These are phyloP conservation scores for Stropharia rugosoannulata DNA, from an alignment of 768 basidiomycete species.

Conservation along the genomic window DNA sequence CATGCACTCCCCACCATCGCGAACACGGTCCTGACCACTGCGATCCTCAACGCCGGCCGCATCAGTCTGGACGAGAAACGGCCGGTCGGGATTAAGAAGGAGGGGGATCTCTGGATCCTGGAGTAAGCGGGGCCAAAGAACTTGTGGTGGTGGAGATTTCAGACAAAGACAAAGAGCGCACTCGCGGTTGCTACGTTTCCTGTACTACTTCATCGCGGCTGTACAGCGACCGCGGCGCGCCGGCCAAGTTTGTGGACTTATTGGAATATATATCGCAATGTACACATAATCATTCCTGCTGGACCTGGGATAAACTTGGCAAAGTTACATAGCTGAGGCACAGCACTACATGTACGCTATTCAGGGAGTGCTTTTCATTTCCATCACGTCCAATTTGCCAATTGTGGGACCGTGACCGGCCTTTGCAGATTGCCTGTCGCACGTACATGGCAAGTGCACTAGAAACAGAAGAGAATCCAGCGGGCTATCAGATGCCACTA, in stretches of 20 bases:
- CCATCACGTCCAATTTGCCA: neutral
- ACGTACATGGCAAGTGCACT: neutral
- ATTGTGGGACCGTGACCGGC: neutral
- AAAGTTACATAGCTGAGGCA: too few relatives aligned
- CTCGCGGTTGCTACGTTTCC: slow-evolving; percentile 6
- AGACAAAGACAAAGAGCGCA: neutral
- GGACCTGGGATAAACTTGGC: neutral
- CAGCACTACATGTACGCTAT: too few relatives aligned
- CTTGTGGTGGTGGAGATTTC: too few relatives aligned
- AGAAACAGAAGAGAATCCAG: neutral
- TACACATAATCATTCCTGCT: neutral
- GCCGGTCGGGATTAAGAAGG: slow-evolving; percentile 74
- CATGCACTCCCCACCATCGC: slow-evolving; percentile 85
- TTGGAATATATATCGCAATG: neutral
- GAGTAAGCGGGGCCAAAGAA: slow-evolving; percentile 39
- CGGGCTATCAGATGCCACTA: slow-evolving; percentile 5
- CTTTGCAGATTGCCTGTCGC: neutral
- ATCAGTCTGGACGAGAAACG: slow-evolving; percentile 90
- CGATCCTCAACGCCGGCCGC: slow-evolving; percentile 88
- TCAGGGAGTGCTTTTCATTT: neutral
- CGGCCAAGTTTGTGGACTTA: neutral
- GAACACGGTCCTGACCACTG: slow-evolving; percentile 85
- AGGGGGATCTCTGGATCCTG: slow-evolving; percentile 63
- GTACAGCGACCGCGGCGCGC: neutral
- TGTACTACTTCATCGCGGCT: neutral